Conservation (phyloP, 306 rosid species). For the Dalbergia oliveri region DNA sequence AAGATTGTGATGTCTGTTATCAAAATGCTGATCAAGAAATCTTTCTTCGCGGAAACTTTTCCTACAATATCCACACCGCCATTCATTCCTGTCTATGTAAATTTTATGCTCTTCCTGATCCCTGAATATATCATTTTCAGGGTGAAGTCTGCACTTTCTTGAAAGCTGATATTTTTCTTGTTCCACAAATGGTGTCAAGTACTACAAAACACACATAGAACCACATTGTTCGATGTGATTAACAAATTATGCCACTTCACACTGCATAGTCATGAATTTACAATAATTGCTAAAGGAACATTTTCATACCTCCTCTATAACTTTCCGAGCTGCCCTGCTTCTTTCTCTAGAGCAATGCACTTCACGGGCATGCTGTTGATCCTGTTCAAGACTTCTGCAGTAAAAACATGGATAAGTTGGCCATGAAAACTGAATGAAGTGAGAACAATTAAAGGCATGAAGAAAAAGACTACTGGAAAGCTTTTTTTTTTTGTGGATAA, state of each 20-base stretch:
- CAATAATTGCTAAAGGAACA: constrained; percentile 25
- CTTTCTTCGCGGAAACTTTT: constrained; percentile 91
- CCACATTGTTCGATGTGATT: constrained; percentile 37
- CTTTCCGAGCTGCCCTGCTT: constrained; percentile 80
- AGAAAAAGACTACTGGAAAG: constrained; percentile 26
- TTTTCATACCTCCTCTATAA: constrained; percentile 68
- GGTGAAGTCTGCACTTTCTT: constrained; percentile 79
- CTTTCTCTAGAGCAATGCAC: constrained; percentile 94
- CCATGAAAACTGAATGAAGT: constrained; percentile 20
- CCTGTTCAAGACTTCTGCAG: constrained; percentile 59
- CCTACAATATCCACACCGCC: constrained; percentile 97
- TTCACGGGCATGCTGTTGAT: constrained; percentile 62
- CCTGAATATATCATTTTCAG: constrained; percentile 79
- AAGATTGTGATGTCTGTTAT: constrained; percentile 87
- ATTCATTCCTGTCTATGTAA: constrained; percentile 72
- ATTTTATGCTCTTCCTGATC: constrained; percentile 94
- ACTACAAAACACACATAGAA: constrained; percentile 57
- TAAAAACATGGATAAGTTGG: constrained; percentile 19
- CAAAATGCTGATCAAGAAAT: constrained; percentile 95
- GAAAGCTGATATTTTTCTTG: constrained; percentile 72
- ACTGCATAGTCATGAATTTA: constrained; percentile 5
- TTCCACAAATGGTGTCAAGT: constrained; percentile 87
- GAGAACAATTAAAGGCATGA: constrained; percentile 23
- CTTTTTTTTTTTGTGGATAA: no score
- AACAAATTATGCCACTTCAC: constrained; percentile 33